These are phyloP conservation scores for Peribolospora kevripleyi DNA, from an alignment of 768 basidiomycete species.

Conservation along the genomic window DNA sequence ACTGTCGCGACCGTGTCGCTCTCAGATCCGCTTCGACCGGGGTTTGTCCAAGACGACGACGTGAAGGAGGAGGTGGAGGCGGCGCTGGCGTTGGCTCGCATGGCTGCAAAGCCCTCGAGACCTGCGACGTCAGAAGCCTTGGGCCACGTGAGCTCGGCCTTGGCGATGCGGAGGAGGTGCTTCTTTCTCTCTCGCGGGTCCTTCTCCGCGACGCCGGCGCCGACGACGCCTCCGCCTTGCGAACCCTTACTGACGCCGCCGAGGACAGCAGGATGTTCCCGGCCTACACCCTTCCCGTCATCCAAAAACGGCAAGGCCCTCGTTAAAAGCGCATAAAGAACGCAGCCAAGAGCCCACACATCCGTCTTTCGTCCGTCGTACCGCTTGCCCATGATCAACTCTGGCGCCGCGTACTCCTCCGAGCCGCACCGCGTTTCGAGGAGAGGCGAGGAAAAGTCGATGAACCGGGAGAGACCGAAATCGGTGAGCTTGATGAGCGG, in stretches of 20 bases:
- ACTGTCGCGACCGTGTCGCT: no score
- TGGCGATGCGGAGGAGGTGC: constrained; percentile 56
- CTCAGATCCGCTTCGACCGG: no score
- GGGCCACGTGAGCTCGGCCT: constrained; percentile 57
- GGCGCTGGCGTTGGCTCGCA: background rate
- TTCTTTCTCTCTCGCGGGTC: constrained; percentile 18
- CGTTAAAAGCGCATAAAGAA: constrained; percentile 49
- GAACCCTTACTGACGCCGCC: constrained; percentile 1
- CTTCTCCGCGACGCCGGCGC: constrained; percentile 2
- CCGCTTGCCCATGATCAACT: constrained; percentile 36
- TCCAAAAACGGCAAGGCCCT: constrained; percentile 46
- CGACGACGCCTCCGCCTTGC: background rate
- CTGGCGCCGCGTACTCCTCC: constrained; percentile 67
- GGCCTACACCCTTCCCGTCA: background rate
- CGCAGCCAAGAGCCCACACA: constrained; percentile 75
- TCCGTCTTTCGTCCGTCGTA: constrained; percentile 73
- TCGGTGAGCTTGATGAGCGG: constrained; percentile 64
- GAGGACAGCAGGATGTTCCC: constrained; percentile 1
- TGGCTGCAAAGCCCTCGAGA: constrained; percentile 11
- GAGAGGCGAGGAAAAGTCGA: constrained; percentile 37
- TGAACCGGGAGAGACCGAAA: constrained; percentile 69
- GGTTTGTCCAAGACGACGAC: background rate
- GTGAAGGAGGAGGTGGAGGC: background rate
- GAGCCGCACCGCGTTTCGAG: constrained; percentile 62
- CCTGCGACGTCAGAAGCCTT: constrained; percentile 13